These are phyloP conservation scores for Penicillium desertorum DNA, from an alignment of 495 filamentous ascomycete species.

Conservation along the genomic window DNA sequence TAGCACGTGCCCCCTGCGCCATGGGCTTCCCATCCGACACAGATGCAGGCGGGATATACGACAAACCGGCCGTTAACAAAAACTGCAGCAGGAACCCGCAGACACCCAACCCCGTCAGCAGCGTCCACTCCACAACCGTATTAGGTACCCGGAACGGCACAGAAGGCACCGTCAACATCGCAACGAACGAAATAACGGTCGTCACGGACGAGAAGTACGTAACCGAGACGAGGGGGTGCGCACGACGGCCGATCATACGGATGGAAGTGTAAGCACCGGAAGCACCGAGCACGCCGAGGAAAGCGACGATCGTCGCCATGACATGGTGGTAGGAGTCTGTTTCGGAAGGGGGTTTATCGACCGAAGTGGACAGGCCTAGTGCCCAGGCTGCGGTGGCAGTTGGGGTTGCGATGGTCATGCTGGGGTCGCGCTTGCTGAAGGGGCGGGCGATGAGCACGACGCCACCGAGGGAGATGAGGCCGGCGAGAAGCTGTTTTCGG, in stretches of 20 bases:
- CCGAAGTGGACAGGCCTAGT: conserved; percentile 13
- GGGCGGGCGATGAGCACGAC: conserved; percentile 86
- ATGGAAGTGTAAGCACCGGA: conserved; percentile 78
- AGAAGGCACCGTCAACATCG: conserved; percentile 57
- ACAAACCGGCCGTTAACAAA: conserved; percentile 76
- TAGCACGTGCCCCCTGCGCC: conserved; percentile 62
- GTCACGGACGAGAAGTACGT: conserved; percentile 80
- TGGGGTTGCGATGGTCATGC: neutral
- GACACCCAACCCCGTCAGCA: conserved; percentile 66
- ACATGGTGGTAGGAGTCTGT: conserved; percentile 62
- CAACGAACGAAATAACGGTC: conserved; percentile 62
- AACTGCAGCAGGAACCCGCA: conserved; percentile 88
- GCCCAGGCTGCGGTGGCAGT: conserved; percentile 5
- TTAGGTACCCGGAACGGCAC: conserved; percentile 64
- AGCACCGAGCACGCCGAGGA: conserved; percentile 78
- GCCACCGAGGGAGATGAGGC: conserved; percentile 71
- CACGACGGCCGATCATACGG: conserved; percentile 78
- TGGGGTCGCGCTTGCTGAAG: conserved; percentile 32
- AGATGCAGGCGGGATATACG: conserved; percentile 53
- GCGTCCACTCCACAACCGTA: conserved; percentile 62
- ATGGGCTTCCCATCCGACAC: conserved; percentile 26
- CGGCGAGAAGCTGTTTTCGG: conserved; percentile 71
- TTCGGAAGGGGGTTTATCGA: conserved; percentile 28
- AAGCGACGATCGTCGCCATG: conserved; percentile 66
- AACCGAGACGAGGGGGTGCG: conserved; percentile 81